Conservation (phyloP, 2,329 filamentous ascomycete genomes). For the Leptographium procerum region DNA sequence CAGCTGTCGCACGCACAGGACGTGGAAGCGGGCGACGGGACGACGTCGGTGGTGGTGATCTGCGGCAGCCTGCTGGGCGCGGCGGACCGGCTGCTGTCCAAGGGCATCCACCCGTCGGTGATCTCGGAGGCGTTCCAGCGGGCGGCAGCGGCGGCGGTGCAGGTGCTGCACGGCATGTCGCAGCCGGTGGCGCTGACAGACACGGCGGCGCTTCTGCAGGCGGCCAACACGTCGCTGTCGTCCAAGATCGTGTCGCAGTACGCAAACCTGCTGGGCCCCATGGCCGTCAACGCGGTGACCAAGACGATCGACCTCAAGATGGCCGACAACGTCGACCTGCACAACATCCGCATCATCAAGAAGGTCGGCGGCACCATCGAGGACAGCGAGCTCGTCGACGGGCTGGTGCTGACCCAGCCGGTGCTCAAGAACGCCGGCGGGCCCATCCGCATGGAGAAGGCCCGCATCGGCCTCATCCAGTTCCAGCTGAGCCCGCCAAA, state of each 20-base stretch:
- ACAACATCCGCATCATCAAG: slow-evolving; percentile 94
- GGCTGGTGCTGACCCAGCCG: slow-evolving; percentile 80
- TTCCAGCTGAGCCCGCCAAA: slow-evolving; percentile 98
- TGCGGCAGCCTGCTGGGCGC: slow-evolving; percentile 89
- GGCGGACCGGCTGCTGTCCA: slow-evolving; percentile 78
- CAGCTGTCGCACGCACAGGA: slow-evolving; percentile 95
- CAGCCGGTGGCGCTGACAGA: slow-evolving; percentile 84
- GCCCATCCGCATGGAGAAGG: slow-evolving; percentile 90
- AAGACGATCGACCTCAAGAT: slow-evolving; percentile 94
- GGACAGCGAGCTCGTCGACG: slow-evolving; percentile 94
- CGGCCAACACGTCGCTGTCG: slow-evolving; percentile 90
- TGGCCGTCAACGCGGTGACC: slow-evolving; percentile 93
- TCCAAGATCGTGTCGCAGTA: slow-evolving; percentile 99
- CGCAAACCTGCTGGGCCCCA: slow-evolving; percentile 86
- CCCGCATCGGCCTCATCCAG: slow-evolving; percentile 90
- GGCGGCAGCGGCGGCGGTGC: slow-evolving; percentile 78
- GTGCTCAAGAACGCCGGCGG: slow-evolving; percentile 91
- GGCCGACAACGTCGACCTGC: slow-evolving; percentile 90
- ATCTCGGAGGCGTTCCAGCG: slow-evolving; percentile 97
- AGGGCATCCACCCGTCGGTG: slow-evolving; percentile 94
- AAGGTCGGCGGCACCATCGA: slow-evolving; percentile 97
- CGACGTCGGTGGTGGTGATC: slow-evolving; percentile 96
- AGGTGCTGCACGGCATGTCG: slow-evolving; percentile 90
- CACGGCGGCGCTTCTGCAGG: slow-evolving; percentile 82
- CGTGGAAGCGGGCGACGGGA: slow-evolving; percentile 96